phyloP scores from a whole-genome alignment of 2,329 filamentous ascomycete species.

The Aspergillus aculeatus region DNA sequence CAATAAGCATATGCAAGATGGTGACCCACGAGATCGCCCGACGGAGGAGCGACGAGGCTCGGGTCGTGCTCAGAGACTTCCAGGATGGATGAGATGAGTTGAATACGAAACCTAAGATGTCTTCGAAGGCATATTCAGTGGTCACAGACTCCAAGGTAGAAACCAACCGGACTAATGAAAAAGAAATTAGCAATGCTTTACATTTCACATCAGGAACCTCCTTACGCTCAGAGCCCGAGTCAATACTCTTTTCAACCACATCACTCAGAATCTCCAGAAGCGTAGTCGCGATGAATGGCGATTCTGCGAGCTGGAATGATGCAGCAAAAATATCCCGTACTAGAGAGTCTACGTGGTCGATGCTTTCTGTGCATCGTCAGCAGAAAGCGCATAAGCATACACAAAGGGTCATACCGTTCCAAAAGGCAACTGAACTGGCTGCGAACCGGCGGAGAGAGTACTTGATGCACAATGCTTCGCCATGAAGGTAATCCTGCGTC shows the following conservation, averaged over 20 bases:
- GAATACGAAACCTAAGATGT: constrained; percentile 26
- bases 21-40: constrained; percentile 35
- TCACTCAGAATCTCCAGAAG: constrained; percentile 41
- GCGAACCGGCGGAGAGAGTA: constrained; percentile 40
- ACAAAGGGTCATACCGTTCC: constrained; percentile 30
- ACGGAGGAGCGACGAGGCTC: constrained; percentile 37
- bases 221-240: constrained; percentile 32
- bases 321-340: constrained; percentile 26
- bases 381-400: background rate
- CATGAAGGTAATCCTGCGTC: constrained; percentile 42
- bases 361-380: constrained; percentile 28
- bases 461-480: constrained; percentile 39
- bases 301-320: constrained; percentile 29
- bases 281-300: constrained; percentile 36
- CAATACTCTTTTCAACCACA: constrained; percentile 32
- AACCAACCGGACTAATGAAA: constrained; percentile 18
- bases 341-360: constrained; percentile 25
- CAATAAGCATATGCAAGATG: constrained; percentile 26
- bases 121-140: constrained; percentile 28
- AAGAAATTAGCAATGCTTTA: constrained; percentile 8
- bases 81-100: constrained; percentile 27
- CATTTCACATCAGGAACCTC: background rate
- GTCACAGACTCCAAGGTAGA: constrained; percentile 24
- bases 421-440: constrained; percentile 32
- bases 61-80: constrained; percentile 29